phyloP scores from a whole-genome alignment of 2,329 filamentous ascomycete species.

The Hypocreales sp. region DNA sequence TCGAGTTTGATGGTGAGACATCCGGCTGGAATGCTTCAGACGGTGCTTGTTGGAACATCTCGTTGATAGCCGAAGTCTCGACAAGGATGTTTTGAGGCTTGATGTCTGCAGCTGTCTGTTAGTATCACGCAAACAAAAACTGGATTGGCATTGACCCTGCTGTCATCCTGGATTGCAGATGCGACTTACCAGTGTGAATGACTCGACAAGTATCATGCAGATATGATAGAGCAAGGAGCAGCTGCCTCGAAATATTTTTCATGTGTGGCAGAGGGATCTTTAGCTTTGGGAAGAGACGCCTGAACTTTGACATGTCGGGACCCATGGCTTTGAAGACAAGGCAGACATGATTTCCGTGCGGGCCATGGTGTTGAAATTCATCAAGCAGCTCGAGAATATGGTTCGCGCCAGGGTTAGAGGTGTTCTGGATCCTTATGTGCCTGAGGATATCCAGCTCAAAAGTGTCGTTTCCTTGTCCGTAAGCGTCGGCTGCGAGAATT shows the following conservation, averaged over 20 bases:
- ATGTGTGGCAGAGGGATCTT: slow-evolving; percentile 5
- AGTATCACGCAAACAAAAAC: neutral
- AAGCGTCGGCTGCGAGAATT: slow-evolving; percentile 9
- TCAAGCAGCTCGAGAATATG: slow-evolving; percentile 8
- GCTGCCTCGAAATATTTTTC: slow-evolving; percentile 7
- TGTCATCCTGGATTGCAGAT: too few species aligned
- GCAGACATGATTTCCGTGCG: slow-evolving; percentile 14
- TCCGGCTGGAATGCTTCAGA: slow-evolving; percentile 5
- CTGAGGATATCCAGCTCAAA: slow-evolving; percentile 9
- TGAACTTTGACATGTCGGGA: slow-evolving; percentile 7
- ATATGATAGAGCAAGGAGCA: slow-evolving; percentile 7
- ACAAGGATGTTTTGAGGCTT: slow-evolving; percentile 11
- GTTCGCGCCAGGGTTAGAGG: neutral
- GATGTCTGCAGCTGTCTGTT: slow-evolving; percentile 6
- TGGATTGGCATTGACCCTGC: neutral
- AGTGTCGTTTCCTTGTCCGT: slow-evolving; percentile 1
- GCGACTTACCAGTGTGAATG: slow-evolving; percentile 8
- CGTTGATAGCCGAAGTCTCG: slow-evolving; percentile 6
- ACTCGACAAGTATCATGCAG: slow-evolving; percentile 8
- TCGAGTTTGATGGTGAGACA: neutral
- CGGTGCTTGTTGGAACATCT: slow-evolving; percentile 8
- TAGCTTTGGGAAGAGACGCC: slow-evolving; percentile 4
- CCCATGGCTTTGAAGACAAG: slow-evolving; percentile 16
- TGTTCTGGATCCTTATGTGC: slow-evolving; percentile 3
- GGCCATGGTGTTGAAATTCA: slow-evolving; percentile 12